These are phyloP conservation scores for Phytophthora citrophthora DNA, from an alignment of 352 stramenopile species.

Conservation along the genomic window DNA sequence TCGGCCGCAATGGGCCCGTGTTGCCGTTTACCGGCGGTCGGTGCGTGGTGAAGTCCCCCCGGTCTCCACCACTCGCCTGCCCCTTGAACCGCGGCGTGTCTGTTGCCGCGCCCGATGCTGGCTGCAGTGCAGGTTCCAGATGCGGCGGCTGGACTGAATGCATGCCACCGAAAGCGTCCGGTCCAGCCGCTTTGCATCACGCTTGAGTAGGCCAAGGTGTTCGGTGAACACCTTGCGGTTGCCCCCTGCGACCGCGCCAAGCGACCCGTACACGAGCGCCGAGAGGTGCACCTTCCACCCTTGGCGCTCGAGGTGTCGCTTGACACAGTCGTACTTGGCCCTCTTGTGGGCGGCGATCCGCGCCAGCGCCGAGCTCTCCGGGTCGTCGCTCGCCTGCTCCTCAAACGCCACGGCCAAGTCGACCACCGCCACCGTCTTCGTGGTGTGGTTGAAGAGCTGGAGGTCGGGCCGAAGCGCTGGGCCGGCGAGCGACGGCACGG, in stretches of 20 bases:
- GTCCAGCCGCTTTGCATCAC: constrained; percentile 8
- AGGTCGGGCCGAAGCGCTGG: constrained; percentile 16
- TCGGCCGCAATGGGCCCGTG: no score
- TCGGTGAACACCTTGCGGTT: background rate
- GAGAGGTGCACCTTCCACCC: constrained; percentile 14
- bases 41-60: constrained; percentile 8
- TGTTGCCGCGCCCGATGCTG: constrained; percentile 7
- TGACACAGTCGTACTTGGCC: background rate
- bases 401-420: background rate
- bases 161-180: background rate
- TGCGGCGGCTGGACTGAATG: constrained; percentile 15
- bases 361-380: background rate
- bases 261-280: constrained; percentile 12
- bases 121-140: constrained; percentile 11
- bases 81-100: constrained; percentile 3
- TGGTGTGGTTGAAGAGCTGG: constrained; percentile 3
- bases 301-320: background rate
- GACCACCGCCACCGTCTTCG: background rate
- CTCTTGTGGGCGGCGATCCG: background rate
- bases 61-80: constrained; percentile 8
- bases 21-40: constrained; percentile 2
- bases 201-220: constrained; percentile 9
- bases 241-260: constrained; percentile 1
- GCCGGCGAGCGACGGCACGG: background rate
- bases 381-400: background rate